These are phyloP conservation scores for Fusarium sp. DNA, from an alignment of 2,329 filamentous ascomycete genomes.

Conservation along the genomic window DNA sequence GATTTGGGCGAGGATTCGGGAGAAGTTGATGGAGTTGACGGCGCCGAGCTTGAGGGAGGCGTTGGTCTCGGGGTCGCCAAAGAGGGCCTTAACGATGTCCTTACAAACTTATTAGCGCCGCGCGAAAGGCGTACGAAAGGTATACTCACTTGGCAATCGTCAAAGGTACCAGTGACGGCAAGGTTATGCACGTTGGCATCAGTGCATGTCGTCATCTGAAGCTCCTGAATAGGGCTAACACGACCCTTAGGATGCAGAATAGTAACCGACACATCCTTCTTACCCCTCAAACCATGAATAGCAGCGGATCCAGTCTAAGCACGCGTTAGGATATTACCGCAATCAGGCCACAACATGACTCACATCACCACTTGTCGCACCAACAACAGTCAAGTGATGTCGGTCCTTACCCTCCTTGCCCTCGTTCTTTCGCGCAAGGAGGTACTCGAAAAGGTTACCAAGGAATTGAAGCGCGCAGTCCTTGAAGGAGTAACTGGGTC, in stretches of 20 bases:
- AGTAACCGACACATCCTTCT: slow-evolving; percentile 97
- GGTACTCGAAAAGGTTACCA: slow-evolving; percentile 96
- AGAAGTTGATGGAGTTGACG: slow-evolving; percentile 97
- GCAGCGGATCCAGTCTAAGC: slow-evolving; percentile 84
- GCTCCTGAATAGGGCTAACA: slow-evolving; percentile 91
- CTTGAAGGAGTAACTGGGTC: slow-evolving; percentile 95
- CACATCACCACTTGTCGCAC: slow-evolving; percentile 82
- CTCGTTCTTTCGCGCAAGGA: slow-evolving; percentile 79
- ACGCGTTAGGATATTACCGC: slow-evolving; percentile 2
- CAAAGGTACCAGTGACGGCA: slow-evolving; percentile 89
- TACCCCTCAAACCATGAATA: slow-evolving; percentile 93
- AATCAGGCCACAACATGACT: slow-evolving; percentile 2
- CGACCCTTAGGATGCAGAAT: slow-evolving; percentile 94
- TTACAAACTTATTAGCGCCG: slow-evolving; percentile 3
- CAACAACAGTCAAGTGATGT: slow-evolving; percentile 87
- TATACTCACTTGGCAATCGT: slow-evolving; percentile 83
- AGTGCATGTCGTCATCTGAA: slow-evolving; percentile 95
- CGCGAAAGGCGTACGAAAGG: not conserved
- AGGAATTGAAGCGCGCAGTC: slow-evolving; percentile 89
- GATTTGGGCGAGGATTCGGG: slow-evolving; percentile 94
- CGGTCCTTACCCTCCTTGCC: slow-evolving; percentile 66
- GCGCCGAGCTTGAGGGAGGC: slow-evolving; percentile 84
- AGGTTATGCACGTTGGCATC: slow-evolving; percentile 95
- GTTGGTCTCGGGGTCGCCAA: slow-evolving; percentile 88
- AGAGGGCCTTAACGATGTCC: slow-evolving; percentile 88